phyloP scores from a whole-genome alignment of 2,329 filamentous ascomycete species.

The Truncatella angustata region DNA sequence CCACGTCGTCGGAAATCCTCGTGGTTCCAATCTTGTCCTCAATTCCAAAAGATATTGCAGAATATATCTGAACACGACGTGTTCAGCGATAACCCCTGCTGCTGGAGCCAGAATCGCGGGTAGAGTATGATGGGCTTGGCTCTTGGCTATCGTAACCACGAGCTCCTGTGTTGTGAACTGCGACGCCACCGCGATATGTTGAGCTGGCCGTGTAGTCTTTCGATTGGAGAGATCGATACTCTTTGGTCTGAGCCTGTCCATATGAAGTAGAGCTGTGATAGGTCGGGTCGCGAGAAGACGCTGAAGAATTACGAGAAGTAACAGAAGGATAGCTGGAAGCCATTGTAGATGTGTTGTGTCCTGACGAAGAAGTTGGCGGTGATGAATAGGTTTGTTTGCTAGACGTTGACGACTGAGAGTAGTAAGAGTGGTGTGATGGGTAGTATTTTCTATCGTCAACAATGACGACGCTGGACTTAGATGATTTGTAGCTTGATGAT shows the following conservation, averaged over 20 bases:
- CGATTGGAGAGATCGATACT: background rate
- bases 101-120: background rate
- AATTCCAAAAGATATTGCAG: too few species aligned
- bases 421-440: background rate
- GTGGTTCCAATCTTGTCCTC: too few species aligned
- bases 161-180: background rate
- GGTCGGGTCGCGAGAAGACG: too few species aligned
- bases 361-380: background rate
- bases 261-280: too few species aligned
- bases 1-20: background rate
- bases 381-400: background rate
- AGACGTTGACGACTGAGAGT: background rate
- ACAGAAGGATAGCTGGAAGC: background rate
- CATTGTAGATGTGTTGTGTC: background rate
- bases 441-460: slow-evolving; percentile 5
- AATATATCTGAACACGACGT: too few species aligned
- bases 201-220: background rate
- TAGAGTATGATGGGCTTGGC: slow-evolving; percentile 4
- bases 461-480: slow-evolving; percentile 6
- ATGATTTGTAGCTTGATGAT: slow-evolving; percentile 6
- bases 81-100: background rate
- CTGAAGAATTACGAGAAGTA: background rate
- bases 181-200: background rate
- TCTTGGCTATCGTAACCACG: background rate
- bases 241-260: background rate